Evolutionary conservation across 805 yeast genomes (phyloP).

Genomic region (Clavispora carvajalis): DNA sequence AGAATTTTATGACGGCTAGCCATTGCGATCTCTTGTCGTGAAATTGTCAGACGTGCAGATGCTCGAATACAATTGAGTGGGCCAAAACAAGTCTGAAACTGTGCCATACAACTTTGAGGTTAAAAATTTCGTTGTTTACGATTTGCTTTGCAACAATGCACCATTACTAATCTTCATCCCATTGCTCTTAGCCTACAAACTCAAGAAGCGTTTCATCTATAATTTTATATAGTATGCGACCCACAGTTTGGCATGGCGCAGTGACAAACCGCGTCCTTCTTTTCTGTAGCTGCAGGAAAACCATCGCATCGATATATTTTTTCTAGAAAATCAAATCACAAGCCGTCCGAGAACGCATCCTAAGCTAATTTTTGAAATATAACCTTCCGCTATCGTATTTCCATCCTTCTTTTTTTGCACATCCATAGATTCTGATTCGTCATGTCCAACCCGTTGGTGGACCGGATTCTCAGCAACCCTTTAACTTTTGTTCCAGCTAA

Average conservation of each 20-base stretch:
- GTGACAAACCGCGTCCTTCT: background rate
- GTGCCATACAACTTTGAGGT: no score
- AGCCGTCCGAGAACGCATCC: background rate
- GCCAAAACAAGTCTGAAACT: no score
- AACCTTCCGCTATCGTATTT: background rate
- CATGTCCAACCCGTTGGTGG: slow-evolving; percentile 50
- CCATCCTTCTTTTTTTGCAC: background rate
- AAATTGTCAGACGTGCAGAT: no score
- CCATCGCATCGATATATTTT: background rate
- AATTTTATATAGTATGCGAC: no score
- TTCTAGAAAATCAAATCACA: background rate
- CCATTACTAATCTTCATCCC: no score
- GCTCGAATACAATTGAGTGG: no score
- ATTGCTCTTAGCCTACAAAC: no score
- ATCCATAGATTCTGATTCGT: background rate
- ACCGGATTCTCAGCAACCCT: slow-evolving; percentile 57
- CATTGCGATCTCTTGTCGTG: no score
- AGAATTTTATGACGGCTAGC: no score
- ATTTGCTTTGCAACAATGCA: no score
- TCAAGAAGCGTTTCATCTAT: no score
- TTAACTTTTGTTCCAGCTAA: slow-evolving; percentile 59
- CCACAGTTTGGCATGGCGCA: background rate
- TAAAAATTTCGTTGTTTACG: no score
- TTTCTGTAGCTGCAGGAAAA: background rate
- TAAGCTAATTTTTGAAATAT: background rate